Evolutionary conservation across 1,284 basidiomycete genomes (phyloP), one percentile per base, ranked within the genome.

Genomic region (Puccinia triticina): DNA sequence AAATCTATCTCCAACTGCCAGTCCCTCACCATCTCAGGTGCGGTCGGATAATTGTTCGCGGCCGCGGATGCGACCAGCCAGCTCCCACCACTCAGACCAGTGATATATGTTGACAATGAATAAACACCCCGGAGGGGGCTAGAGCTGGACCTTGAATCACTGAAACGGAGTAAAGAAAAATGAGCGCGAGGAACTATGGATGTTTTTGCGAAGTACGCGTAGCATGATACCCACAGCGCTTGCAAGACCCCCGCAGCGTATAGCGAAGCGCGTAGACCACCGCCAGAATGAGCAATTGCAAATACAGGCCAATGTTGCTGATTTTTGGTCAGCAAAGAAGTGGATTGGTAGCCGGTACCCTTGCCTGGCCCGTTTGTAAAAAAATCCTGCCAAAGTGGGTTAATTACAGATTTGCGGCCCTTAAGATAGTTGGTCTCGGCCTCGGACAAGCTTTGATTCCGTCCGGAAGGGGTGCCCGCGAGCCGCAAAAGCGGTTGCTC

Each of bases 41-140:
- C 55, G 3, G 43, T 23, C 1, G 77, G 77, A 23, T 79, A 86
- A 81, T 85, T 82, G 84, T 85, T 87, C 83, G 87, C 85, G 16
- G 85, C 83, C 29, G 84, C 74, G 34, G 82, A 73, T 7, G 85
- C 84, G 0, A 85, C 84, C 4, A 84, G 84, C 86, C 86, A 87
- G 1, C 84, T 84, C 7, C 86, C 86, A 32, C 86, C 86, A 16
- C 84, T 85, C 1, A 87, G 84, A 46, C 86, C 86, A 5, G 86
- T 84, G 8, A 85, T 66, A 71, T 87, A 86, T 61, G 85, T 84
- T 21, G 85, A 85, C 2, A 86, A 78, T 81, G 86, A 86, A 34
- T 86, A 69, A 32, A 87, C 69, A 26, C 86, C 86, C 23, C 85
- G 86, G 2, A 85, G 84, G 10, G 77, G 67, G 77, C 77, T 79